Base-by-base conservation (phyloP, 139 green algal genomes). In the Penium margaritaceum region DNA sequence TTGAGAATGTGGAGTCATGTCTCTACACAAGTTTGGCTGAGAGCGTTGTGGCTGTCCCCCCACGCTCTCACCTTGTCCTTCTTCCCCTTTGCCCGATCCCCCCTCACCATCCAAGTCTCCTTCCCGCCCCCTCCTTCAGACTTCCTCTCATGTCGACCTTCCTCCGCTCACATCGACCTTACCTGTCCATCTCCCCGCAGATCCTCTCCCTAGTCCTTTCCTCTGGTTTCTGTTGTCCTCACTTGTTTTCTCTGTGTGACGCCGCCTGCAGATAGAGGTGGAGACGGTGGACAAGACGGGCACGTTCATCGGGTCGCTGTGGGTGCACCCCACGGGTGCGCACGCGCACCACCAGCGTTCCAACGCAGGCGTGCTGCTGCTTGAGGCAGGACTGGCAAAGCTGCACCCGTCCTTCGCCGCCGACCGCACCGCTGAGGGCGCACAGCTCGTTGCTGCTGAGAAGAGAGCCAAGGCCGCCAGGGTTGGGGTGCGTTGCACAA, bases 251-350 rank as follows among this genome's bases (percentile, higher is more conserved):
- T 5, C 47, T 1, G n/a, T n/a, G n/a, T n/a, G n/a, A n/a, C n/a
- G n/a, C n/a, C n/a, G n/a, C n/a, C n/a, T n/a, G n/a, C 84, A 91
- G 74, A 72, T 93, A 14, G 81, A 86, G 62, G 78, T 95, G 5
- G 90, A 92, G 62, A 85, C 70, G 35, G 83, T 90, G 43, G 90
- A 97, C 84, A 90, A 90, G 68, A 88, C 76, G 1, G 93, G 93
- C n/a, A 97, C 90, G 36, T 97, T 98, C 85, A 85, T 96, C 60
- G 93, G 93, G 39, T 68, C 66, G 1, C 63, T 79, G 41, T 72
- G 9, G 29, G 46, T 55, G 32, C 27, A 30, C 7, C 77, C 47
- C 33, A 30, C 72, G n/a, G 72, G n/a, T 77, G 90, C 80, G 73
- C 94, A 30, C 86, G 85, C 34, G 70, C 86, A 6, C 74, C 83